Conservation (phyloP, 352 stramenopile genomes). For the Globisporangium emineosum region DNA sequence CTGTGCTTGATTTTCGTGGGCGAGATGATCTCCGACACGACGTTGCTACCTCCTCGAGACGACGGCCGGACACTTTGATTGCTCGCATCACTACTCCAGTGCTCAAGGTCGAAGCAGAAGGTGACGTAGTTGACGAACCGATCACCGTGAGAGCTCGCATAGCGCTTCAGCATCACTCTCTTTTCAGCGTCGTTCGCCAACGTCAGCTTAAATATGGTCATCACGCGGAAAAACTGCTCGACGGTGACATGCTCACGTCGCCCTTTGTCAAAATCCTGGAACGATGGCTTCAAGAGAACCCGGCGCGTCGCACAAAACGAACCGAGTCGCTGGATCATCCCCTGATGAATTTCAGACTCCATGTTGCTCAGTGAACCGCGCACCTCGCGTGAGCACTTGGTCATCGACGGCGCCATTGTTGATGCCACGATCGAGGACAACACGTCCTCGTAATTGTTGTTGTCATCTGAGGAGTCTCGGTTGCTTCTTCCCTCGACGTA, state of each 20-base stretch:
- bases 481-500: slow-evolving; percentile 48
- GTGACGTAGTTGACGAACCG: slow-evolving; percentile 84
- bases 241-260: slow-evolving; percentile 74
- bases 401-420: slow-evolving; percentile 19
- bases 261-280: slow-evolving; percentile 81
- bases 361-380: slow-evolving; percentile 50
- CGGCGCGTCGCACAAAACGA: slow-evolving; percentile 54
- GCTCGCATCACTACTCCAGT: slow-evolving; percentile 31
- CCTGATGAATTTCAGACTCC: slow-evolving; percentile 39
- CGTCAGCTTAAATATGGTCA: slow-evolving; percentile 75
- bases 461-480: slow-evolving; percentile 12
- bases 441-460: slow-evolving; percentile 58
- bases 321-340: slow-evolving; percentile 63
- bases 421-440: slow-evolving; percentile 36
- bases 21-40: slow-evolving; percentile 61
- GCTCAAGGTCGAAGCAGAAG: slow-evolving; percentile 77
- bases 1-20: slow-evolving; percentile 37
- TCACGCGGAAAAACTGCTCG: slow-evolving; percentile 80
- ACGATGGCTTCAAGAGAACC: slow-evolving; percentile 74
- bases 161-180: slow-evolving; percentile 60
- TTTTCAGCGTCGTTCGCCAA: slow-evolving; percentile 46
- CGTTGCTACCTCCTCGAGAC: slow-evolving; percentile 29
- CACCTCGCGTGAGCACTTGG: slow-evolving; percentile 60
- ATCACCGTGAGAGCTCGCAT: slow-evolving; percentile 66
- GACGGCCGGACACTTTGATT: slow-evolving; percentile 36